Base-by-base conservation (phyloP, 768 basidiomycete species). In the Glaciozyma martinii region DNA sequence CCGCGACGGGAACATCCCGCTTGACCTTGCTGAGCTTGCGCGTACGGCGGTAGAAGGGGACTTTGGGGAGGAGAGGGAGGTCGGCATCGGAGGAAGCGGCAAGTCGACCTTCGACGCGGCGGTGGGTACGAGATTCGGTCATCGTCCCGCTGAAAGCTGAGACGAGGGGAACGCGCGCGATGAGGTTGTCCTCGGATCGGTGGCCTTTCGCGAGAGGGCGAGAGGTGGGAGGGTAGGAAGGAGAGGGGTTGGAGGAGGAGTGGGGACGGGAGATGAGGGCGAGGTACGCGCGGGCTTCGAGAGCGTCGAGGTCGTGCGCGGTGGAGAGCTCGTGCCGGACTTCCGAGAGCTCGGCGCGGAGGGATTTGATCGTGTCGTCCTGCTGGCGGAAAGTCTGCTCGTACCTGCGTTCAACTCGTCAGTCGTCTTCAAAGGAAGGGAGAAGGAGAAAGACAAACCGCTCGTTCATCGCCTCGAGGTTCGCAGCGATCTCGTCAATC, bases 321-420 rank as follows among this genome's bases (percentile, higher is more conserved):
- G 19, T 18, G 4, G 59, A 59, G 16, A 68, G 67, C 56, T 68
- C 67, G 8, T 18, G 2, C 19, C 54, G 21, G 46, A 65, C 16
- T n/a, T 68, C 64, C 30, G 60, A 54, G 29, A 68, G 56, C 49
- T 68, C 64, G 15, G 47, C 54, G 23, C 47, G 32, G 32, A 68
- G 64, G 37, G 52, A 57, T 5, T 25, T 6, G 21, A 68, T 68
- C 32, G 59, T 54, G 27, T 62, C 43, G 33, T 62, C 55, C 13
- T 68, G 67, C 44, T 68, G 61, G 3, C 44, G 47, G 5, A 49
- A 27, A 0, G 44, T 18, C 0, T 54, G 62, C 1, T 23, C n/a
- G 30, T 42, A 62, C 27, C 67, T 68, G 19, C 5, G n/a, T n/a
- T n/a, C n/a, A n/a, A n/a, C n/a, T n/a, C n/a, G n/a, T n/a, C n/a